phyloP scores from a whole-genome alignment of 352 stramenopile species.

The Phytophthora hibernalis region DNA sequence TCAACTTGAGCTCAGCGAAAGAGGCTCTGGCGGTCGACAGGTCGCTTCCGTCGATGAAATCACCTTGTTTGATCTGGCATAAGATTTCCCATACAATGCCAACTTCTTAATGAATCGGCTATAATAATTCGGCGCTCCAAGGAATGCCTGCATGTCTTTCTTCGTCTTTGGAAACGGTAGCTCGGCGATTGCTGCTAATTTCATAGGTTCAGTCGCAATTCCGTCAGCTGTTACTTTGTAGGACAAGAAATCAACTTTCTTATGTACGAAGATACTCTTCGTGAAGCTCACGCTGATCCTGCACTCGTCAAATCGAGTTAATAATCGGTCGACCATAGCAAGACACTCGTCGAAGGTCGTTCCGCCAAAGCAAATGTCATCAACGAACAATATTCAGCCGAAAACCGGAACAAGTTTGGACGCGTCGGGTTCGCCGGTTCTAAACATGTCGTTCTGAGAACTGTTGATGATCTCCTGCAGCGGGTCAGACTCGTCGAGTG shows the following conservation, averaged over 20 bases:
- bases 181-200: background rate
- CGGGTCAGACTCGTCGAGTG: too few relatives aligned
- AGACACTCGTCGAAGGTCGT: background rate
- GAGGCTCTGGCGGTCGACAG: too few relatives aligned
- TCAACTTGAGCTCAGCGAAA: too few relatives aligned
- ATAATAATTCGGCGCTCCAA: too few relatives aligned
- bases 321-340: background rate
- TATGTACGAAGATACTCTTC: background rate
- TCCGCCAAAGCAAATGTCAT: slow-evolving; percentile 6
- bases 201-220: background rate
- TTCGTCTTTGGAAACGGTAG: background rate
- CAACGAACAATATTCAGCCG: background rate
- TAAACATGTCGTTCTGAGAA: background rate
- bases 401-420: slow-evolving; percentile 1
- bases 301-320: slow-evolving; percentile 7
- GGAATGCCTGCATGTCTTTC: too few relatives aligned
- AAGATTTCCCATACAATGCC: too few relatives aligned
- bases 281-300: slow-evolving; percentile 6
- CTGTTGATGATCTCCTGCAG: background rate
- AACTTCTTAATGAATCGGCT: too few relatives aligned
- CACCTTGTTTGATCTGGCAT: too few relatives aligned
- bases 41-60: too few relatives aligned
- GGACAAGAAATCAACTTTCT: background rate
- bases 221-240: too few relatives aligned
- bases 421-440: background rate